Conservation (phyloP, 441 rosid species). For the Adansonia grandidieri region DNA sequence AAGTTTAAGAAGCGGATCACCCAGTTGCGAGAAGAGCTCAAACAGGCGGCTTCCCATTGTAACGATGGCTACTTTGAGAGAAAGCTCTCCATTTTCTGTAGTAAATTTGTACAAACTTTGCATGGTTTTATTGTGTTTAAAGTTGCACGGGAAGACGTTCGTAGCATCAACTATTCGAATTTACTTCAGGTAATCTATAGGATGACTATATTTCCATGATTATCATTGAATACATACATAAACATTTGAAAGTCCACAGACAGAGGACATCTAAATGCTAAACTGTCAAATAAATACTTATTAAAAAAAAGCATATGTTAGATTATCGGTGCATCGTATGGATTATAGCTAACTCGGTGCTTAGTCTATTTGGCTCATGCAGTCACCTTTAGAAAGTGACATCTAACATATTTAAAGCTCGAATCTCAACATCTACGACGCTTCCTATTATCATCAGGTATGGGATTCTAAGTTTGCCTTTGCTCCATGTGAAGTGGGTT, state of each 20-base stretch:
- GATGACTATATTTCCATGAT: neutral
- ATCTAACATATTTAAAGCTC: too few species aligned
- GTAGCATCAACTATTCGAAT: conserved; percentile 41
- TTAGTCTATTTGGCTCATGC: too few species aligned
- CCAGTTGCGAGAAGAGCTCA: conserved; percentile 25
- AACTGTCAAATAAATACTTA: neutral
- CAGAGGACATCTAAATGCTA: too few species aligned
- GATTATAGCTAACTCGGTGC: neutral
- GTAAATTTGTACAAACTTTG: conserved; percentile 34
- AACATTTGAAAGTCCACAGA: neutral
- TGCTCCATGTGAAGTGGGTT: neutral
- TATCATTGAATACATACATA: too few species aligned
- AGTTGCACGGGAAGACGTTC: conserved; percentile 42
- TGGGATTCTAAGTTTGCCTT: neutral
- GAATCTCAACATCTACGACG: too few species aligned
- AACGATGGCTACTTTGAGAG: conserved; percentile 22
- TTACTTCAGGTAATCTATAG: conserved; percentile 38
- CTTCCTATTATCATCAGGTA: too few species aligned
- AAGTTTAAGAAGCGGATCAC: conserved; percentile 23
- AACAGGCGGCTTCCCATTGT: conserved; percentile 23
- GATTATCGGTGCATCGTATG: neutral
- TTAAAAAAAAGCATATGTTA: neutral
- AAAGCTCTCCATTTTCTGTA: conserved; percentile 26
- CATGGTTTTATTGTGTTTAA: conserved; percentile 47
- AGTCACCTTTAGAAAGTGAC: too few species aligned